These are phyloP conservation scores for Trametes sanguinea DNA, from an alignment of 768 basidiomycete species.

Conservation along the genomic window DNA sequence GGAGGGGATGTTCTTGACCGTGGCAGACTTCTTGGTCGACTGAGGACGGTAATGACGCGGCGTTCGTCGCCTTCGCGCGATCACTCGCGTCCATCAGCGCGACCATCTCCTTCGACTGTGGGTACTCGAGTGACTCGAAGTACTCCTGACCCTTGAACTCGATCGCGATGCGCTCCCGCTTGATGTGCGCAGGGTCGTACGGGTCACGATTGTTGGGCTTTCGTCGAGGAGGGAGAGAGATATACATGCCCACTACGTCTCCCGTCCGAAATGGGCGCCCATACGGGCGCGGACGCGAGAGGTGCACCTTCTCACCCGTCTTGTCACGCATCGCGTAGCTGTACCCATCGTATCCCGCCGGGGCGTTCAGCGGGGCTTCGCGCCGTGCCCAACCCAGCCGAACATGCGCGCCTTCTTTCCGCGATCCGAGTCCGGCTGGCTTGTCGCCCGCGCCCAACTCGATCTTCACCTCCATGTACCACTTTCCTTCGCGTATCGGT, in stretches of 20 bases:
- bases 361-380: constrained; percentile 91
- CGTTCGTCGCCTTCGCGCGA: constrained; percentile 57
- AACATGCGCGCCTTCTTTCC: constrained; percentile 76
- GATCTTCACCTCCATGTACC: constrained; percentile 93
- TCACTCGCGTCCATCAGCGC: constrained; percentile 72
- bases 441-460: constrained; percentile 70
- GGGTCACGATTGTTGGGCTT: constrained; percentile 61
- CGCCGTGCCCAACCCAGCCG: constrained; percentile 90
- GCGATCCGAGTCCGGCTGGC: constrained; percentile 43
- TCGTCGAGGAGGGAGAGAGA: constrained; percentile 78
- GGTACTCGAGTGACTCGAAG: constrained; percentile 92
- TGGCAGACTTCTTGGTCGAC: constrained; percentile 62
- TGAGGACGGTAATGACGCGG: constrained; percentile 58
- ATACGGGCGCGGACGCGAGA: constrained; percentile 81
- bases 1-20: constrained; percentile 71
- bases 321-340: constrained; percentile 91
- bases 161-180: constrained; percentile 90
- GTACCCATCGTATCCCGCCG: constrained; percentile 92
- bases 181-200: constrained; percentile 79
- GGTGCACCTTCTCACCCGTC: constrained; percentile 86
- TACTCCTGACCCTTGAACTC: constrained; percentile 96
- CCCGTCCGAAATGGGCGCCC: constrained; percentile 74
- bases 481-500: constrained; percentile 83
- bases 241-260: constrained; percentile 92
- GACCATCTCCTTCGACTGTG: constrained; percentile 89